These are phyloP conservation scores for Clonostachys solani DNA, from an alignment of 2,329 filamentous ascomycete genomes.

Conservation along the genomic window DNA sequence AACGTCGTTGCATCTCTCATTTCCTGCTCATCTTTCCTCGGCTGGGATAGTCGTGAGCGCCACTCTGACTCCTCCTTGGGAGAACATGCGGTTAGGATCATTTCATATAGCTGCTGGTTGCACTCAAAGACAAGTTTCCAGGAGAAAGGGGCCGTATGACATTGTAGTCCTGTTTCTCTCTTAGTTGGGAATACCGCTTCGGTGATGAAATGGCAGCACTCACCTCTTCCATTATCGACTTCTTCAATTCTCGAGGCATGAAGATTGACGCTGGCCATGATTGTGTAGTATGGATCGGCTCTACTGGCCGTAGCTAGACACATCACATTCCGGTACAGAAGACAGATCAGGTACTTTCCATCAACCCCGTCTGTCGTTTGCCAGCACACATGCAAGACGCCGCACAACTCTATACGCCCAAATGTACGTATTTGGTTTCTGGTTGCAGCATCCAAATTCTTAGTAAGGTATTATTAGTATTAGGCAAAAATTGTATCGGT, in stretches of 20 bases:
- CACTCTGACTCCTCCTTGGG: conserved; percentile 76
- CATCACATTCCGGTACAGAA: conserved; percentile 78
- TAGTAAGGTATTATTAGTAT: conserved; percentile 11
- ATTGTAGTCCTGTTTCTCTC: conserved; percentile 67
- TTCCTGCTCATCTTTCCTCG: conserved; percentile 42
- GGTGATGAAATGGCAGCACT: conserved; percentile 8
- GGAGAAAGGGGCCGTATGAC: conserved; percentile 78
- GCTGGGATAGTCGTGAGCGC: conserved; percentile 61
- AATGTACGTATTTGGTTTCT: conserved; percentile 71
- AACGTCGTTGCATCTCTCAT: conserved; percentile 44
- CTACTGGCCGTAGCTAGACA: conserved; percentile 68
- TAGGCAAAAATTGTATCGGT: neutral
- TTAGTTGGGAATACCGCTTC: conserved; percentile 5
- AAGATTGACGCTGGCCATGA: conserved; percentile 71
- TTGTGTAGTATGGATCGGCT: conserved; percentile 63
- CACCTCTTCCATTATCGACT: conserved; percentile 71
- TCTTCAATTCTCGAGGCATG: conserved; percentile 64
- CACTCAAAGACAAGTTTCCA: conserved; percentile 90
- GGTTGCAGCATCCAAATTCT: conserved; percentile 44
- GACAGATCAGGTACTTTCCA: conserved; percentile 79
- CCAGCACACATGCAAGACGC: conserved; percentile 79
- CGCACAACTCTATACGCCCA: conserved; percentile 77
- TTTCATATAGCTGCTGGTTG: conserved; percentile 72
- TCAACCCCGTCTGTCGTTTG: conserved; percentile 63
- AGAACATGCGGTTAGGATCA: conserved; percentile 84